These are phyloP conservation scores for Fusarium solani-melongenae DNA, from an alignment of 2,329 filamentous ascomycete genomes.

Conservation along the genomic window DNA sequence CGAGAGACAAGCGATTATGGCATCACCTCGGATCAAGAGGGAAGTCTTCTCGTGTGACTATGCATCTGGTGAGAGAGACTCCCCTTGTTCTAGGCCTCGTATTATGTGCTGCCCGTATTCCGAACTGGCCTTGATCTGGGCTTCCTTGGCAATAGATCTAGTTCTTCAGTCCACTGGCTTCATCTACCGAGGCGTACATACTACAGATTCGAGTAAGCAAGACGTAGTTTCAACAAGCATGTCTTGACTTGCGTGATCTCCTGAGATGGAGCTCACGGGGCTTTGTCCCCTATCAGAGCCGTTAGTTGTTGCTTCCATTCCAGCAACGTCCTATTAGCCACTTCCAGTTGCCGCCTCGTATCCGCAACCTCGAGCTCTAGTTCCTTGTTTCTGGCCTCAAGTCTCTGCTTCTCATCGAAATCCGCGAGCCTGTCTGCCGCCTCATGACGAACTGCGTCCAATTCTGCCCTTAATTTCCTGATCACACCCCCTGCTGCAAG, in stretches of 20 bases:
- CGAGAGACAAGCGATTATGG: background rate
- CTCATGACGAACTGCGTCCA: background rate
- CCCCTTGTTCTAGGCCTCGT: background rate
- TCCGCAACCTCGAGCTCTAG: background rate
- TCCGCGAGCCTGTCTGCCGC: background rate
- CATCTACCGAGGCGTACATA: background rate
- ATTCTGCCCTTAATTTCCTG: background rate
- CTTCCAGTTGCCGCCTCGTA: background rate
- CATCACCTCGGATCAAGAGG: background rate
- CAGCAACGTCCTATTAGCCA: background rate
- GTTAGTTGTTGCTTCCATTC: background rate
- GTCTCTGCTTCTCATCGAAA: background rate
- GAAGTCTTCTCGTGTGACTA: background rate
- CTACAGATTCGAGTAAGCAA: background rate
- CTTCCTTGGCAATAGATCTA: background rate
- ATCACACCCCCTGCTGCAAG: background rate
- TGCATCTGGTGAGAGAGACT: background rate
- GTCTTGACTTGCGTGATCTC: too few species aligned
- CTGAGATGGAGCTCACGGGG: background rate
- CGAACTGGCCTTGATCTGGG: background rate
- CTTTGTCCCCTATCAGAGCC: background rate
- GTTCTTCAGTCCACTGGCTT: background rate
- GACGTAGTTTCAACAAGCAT: too few species aligned
- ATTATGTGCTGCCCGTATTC: background rate
- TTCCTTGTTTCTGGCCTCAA: background rate